Base-by-base conservation (phyloP, 768 basidiomycete genomes). In the Porpolomopsis calyptriformis region DNA sequence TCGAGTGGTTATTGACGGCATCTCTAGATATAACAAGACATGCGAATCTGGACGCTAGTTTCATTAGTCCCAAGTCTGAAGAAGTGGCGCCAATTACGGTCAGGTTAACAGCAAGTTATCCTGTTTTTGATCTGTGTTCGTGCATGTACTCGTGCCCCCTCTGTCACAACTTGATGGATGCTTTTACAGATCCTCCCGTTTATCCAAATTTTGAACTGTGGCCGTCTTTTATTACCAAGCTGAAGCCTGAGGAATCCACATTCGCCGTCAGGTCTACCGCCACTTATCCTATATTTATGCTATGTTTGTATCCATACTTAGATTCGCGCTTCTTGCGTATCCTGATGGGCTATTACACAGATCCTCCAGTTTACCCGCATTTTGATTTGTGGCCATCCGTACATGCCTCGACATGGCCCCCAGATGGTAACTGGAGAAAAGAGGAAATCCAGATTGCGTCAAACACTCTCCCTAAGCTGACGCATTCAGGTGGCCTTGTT, bases 61-160 rank as follows among this genome's bases (percentile, higher is more conserved):
- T n/a, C 35, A 27, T 3, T 14, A 42, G 27, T 4, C 10, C 22
- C 12, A 16, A 3, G 2, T n/a, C n/a, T 12, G 12, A 26, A 29
- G 25, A 42, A 4, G 2, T 26, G 18, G 33, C 12, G 16, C 11
- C 38, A 4, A 60, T 27, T 16, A 44, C 43, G 39, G 19, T 29
- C 40, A 71, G 69, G 69, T 49, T 60, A 33, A 63, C 62, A 2
- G 49, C 59, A 18, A 45, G 65, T 35, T 72, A 71, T 50, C 70
- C 73, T 29, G 47, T 66, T 51, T 58, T 71, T 42, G 55, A 63
- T 45, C 58, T 69, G 26, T 73, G 66, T 52, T 7, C 9, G 45
- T 34, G 46, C 7, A 36, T 46, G 36, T 9, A 34, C 39, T 16
- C 31, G 36, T 12, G 29, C 14, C 16, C 16, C 25, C 35, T 26